Percentiles rank a stretch among this genome's conserved stretches.
Evolutionary conservation across 495 filamentous ascomycete genomes (phyloP).

Genomic region (Annulohypoxylon maeteangense): DNA sequence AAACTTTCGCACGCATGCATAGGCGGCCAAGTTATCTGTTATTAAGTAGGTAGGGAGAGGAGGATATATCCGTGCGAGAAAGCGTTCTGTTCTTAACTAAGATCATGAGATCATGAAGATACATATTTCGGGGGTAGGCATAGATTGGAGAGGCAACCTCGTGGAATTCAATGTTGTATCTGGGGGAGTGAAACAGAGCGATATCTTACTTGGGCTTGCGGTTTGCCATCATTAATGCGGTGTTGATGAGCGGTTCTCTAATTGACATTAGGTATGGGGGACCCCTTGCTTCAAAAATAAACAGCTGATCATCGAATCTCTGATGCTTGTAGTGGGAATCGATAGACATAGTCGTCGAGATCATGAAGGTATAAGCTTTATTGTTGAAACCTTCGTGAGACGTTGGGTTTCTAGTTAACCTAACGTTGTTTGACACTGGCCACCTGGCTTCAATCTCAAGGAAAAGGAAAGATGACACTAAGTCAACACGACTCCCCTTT

Average conservation of each 20-base stretch:
- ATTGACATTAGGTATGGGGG: background rate
- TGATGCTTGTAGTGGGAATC: background rate
- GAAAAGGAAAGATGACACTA: background rate
- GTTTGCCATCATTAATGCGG: background rate
- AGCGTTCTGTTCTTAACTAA: background rate
- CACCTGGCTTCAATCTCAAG: background rate
- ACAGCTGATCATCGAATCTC: background rate
- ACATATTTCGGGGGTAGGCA: background rate
- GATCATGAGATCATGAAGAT: conserved; percentile 3
- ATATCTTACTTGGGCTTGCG: background rate
- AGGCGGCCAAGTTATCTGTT: background rate
- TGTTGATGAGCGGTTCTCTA: background rate
- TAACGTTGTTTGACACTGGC: background rate
- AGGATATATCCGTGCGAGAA: background rate
- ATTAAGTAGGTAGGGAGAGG: background rate
- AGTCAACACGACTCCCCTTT: background rate
- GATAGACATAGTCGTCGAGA: background rate
- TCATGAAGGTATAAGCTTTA: background rate
- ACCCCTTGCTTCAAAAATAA: background rate
- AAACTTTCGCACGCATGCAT: background rate
- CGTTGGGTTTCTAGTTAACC: too few species aligned
- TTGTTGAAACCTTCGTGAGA: background rate
- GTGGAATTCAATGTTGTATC: background rate
- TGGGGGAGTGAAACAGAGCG: background rate
- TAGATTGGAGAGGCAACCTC: conserved; percentile 16